A percentile compares a stretch with the other conserved stretches of the same genome.
phyloP scores from a whole-genome alignment of 139 green algal genomes.

The Picochlorum sp. region DNA sequence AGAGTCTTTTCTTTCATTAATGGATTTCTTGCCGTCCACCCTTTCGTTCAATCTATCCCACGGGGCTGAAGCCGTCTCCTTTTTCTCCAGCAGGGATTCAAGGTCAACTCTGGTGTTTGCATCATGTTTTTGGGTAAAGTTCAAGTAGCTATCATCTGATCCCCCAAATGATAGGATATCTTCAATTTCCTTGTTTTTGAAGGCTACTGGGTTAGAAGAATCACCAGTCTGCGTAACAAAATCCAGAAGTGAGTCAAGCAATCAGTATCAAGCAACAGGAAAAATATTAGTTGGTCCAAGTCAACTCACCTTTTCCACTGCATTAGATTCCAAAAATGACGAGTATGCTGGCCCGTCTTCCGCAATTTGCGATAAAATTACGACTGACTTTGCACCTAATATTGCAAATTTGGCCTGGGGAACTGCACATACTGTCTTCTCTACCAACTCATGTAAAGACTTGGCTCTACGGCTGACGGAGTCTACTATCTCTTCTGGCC shows the following conservation, averaged over 20 bases:
- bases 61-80: not conserved
- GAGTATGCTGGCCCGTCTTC: conserved; percentile 6
- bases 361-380: conserved; percentile 1
- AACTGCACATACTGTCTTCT: conserved; percentile 23
- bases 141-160: conserved; percentile 1
- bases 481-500: conserved; percentile 43
- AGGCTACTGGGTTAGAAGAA: not conserved
- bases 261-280: no score
- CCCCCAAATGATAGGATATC: conserved; percentile 22
- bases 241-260: no score
- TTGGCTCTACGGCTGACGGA: conserved; percentile 36
- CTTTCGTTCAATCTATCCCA: not conserved
- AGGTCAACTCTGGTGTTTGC: not conserved
- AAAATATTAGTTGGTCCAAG: no score
- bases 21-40: not conserved
- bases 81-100: not conserved
- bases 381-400: conserved; percentile 12
- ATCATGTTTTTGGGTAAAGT: not conserved
- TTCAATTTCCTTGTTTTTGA: conserved; percentile 26
- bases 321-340: conserved; percentile 13
- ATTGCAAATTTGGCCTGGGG: conserved; percentile 9
- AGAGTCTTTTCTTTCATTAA: no score
- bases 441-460: conserved; percentile 4
- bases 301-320: no score
- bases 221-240: not conserved